Evolutionary conservation across 371 early-diverging fungal genomes (phyloP).

Genomic region (Gilbertella persicaria): DNA sequence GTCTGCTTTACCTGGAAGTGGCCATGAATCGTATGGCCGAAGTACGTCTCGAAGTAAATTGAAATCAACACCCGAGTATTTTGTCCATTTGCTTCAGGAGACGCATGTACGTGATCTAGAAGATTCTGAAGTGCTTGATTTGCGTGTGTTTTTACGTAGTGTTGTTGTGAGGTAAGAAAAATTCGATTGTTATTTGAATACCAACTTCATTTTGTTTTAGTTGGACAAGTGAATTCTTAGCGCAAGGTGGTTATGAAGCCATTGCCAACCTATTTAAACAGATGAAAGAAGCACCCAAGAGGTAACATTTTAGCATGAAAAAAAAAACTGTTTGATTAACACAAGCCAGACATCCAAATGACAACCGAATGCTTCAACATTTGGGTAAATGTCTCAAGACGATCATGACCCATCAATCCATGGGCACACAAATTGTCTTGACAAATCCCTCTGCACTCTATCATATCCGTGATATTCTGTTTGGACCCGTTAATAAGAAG

Average conservation of each 20-base stretch:
- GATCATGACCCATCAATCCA: constrained; percentile 48
- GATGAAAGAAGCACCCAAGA: constrained; percentile 44
- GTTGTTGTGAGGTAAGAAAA: constrained; percentile 37
- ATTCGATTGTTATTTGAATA: too few species aligned
- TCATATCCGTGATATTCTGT: constrained; percentile 49
- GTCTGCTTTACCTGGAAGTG: constrained; percentile 12
- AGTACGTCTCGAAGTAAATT: constrained; percentile 20
- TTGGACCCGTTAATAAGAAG: constrained; percentile 42
- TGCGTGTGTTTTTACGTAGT: constrained; percentile 46
- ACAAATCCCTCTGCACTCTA: constrained; percentile 37
- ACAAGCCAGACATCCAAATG: constrained; percentile 25
- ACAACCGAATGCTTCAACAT: constrained; percentile 43
- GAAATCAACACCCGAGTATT: constrained; percentile 40
- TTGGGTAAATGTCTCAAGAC: constrained; percentile 49
- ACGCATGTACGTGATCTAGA: constrained; percentile 39
- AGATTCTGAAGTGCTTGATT: constrained; percentile 39
- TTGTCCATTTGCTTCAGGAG: constrained; percentile 31
- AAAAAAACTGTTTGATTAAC: neutral
- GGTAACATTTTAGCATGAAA: constrained; percentile 10
- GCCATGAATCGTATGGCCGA: constrained; percentile 9
- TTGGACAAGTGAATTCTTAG: constrained; percentile 54
- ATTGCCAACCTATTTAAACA: constrained; percentile 41
- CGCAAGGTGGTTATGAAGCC: constrained; percentile 44
- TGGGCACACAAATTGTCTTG: constrained; percentile 42
- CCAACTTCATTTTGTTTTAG: constrained; percentile 7